Conservation (phyloP, 106 monocot species). For the Dactylorhiza incarnata region DNA sequence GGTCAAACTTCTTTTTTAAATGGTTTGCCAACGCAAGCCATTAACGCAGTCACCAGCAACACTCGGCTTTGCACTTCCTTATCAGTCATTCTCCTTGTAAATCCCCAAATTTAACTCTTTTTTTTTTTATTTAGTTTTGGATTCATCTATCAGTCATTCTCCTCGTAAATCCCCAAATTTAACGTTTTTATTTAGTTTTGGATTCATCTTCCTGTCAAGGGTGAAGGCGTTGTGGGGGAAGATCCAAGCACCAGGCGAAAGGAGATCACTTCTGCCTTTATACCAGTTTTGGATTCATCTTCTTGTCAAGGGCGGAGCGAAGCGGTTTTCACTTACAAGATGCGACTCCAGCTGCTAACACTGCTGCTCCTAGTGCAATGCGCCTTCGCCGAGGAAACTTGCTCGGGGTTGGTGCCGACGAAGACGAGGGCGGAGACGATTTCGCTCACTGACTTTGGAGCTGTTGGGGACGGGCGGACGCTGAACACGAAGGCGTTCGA, state of each 20-base stretch:
- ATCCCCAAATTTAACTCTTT: too few species aligned
- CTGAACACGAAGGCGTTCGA: conserved; percentile 44
- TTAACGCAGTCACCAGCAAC: too few species aligned
- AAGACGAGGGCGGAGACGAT: conserved; percentile 32
- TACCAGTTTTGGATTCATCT: background rate
- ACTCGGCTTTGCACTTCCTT: too few species aligned
- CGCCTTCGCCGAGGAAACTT: conserved; percentile 19
- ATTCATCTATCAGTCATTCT: background rate
- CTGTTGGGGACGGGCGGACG: conserved; percentile 53
- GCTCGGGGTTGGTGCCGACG: conserved; percentile 46
- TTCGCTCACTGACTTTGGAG: conserved; percentile 49
- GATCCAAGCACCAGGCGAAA: too few species aligned
- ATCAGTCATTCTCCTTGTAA: too few species aligned
- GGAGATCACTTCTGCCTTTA: background rate
- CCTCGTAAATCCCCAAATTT: too few species aligned
- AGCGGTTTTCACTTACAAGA: background rate
- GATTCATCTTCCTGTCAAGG: too few species aligned
- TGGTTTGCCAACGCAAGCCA: too few species aligned
- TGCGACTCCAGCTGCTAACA: background rate
- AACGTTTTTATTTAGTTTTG: too few species aligned
- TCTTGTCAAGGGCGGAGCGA: background rate
- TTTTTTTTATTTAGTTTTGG: too few species aligned
- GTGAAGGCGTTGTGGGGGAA: too few species aligned
- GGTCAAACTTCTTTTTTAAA: too few species aligned
- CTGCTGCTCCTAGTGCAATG: background rate